Evolutionary conservation across 768 basidiomycete species (phyloP).

Genomic region (Filobasidium floriforme): DNA sequence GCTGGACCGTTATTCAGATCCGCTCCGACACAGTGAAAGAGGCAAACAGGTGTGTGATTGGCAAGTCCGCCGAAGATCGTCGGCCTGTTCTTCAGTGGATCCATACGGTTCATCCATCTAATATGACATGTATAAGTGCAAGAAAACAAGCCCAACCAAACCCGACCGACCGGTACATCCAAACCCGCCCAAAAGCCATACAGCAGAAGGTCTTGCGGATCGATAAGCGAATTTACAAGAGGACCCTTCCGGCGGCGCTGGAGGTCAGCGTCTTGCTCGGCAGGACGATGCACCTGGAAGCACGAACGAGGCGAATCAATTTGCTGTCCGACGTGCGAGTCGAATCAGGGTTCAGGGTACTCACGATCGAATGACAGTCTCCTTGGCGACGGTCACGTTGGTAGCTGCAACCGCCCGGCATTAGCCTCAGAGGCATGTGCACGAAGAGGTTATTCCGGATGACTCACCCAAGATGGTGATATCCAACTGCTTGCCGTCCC

Average conservation of each 20-base stretch:
- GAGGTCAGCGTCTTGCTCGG: slow-evolving; percentile 47
- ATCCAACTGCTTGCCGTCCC: slow-evolving; percentile 44
- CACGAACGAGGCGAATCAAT: not conserved
- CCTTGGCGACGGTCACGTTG: slow-evolving; percentile 47
- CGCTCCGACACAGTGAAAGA: no score
- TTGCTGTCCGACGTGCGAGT: not conserved
- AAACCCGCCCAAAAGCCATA: not conserved
- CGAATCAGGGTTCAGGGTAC: not conserved
- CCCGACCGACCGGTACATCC: not conserved
- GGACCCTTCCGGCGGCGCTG: slow-evolving; percentile 46
- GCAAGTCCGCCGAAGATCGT: no score
- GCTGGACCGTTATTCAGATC: no score
- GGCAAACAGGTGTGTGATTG: no score
- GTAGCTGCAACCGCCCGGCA: slow-evolving; percentile 34
- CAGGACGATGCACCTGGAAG: slow-evolving; percentile 47
- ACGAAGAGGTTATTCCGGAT: not conserved
- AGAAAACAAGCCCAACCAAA: no score
- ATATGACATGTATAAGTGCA: slow-evolving; percentile 1
- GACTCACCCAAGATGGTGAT: slow-evolving; percentile 47
- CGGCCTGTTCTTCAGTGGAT: not conserved
- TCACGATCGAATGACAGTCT: slow-evolving; percentile 44
- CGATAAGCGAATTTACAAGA: slow-evolving; percentile 38
- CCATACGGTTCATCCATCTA: not conserved
- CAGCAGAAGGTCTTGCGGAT: not conserved
- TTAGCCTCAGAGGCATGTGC: not conserved